Percentiles rank a stretch among this genome's conserved stretches.
These are phyloP conservation scores for Ophiocytium majus DNA, from an alignment of 352 stramenopile species.

Conservation along the genomic window DNA sequence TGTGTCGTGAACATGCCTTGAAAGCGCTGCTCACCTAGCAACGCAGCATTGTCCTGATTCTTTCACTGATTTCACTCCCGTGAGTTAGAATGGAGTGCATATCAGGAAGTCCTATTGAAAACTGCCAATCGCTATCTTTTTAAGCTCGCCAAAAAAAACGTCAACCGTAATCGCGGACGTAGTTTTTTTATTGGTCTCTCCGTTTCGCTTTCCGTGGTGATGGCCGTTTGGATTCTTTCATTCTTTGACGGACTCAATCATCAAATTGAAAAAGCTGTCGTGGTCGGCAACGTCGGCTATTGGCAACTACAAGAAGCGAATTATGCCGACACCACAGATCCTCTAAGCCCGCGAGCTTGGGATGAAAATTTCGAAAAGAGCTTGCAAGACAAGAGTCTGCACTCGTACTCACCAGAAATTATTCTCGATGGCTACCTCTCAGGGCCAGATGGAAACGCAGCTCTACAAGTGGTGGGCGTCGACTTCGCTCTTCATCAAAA, in stretches of 20 bases:
- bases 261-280: constrained; percentile 12
- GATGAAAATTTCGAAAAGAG: background rate
- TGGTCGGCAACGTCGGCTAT: background rate
- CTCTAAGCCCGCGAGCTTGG: too few species aligned
- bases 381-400: too few species aligned
- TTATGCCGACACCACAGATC: background rate
- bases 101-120: too few species aligned
- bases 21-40: too few species aligned
- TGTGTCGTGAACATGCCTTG: background rate
- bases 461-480: background rate
- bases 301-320: background rate
- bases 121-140: background rate
- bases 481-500: background rate
- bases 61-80: too few species aligned
- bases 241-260: constrained; percentile 4
- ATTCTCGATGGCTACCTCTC: background rate
- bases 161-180: background rate
- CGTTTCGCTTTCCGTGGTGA: background rate
- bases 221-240: background rate
- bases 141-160: background rate
- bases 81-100: too few species aligned
- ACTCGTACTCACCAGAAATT: background rate
- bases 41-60: too few species aligned
- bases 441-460: background rate
- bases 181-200: constrained; percentile 16